These are phyloP conservation scores for Papiliotrema flavescens DNA, from an alignment of 1,284 basidiomycete species.

Conservation along the genomic window DNA sequence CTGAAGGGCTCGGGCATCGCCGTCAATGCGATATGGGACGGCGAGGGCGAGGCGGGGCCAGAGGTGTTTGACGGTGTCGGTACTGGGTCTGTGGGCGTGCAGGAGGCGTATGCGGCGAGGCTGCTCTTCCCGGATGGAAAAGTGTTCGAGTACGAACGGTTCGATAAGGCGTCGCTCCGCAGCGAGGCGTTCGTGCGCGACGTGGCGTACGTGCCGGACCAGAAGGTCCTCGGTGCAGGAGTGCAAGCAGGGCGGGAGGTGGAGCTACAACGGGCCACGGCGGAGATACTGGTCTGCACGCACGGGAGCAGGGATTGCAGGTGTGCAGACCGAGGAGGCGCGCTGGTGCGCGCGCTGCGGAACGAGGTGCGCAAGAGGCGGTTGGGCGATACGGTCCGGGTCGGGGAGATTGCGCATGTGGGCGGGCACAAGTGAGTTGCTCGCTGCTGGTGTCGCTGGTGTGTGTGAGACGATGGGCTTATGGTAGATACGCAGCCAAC, in stretches of 20 bases:
- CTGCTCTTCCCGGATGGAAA: constrained; percentile 36
- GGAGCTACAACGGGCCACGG: constrained; percentile 1
- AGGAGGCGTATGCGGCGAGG: constrained; percentile 30
- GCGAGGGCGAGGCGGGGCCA: not conserved
- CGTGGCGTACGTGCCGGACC: constrained; percentile 12
- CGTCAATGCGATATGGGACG: constrained; percentile 41
- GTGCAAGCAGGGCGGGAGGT: not conserved
- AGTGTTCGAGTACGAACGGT: constrained; percentile 12
- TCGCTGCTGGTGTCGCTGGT: not conserved
- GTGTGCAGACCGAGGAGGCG: constrained; percentile 64
- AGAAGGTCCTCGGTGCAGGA: not conserved
- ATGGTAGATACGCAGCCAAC: constrained; percentile 69
- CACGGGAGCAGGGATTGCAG: constrained; percentile 68
- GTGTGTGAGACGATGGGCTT: not conserved
- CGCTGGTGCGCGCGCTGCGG: constrained; percentile 40
- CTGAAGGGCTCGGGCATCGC: constrained; percentile 26
- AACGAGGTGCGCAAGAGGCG: constrained; percentile 43
- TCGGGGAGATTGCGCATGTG: constrained; percentile 71
- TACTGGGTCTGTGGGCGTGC: not conserved
- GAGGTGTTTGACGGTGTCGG: constrained; percentile 1
- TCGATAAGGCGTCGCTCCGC: constrained; percentile 16
- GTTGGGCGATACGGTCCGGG: constrained; percentile 33
- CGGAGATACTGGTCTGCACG: constrained; percentile 65
- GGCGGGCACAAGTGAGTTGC: constrained; percentile 72
- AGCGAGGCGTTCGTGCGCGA: constrained; percentile 11